Base-by-base conservation (phyloP, 495 filamentous ascomycete genomes). In the Penicillium bialowiezense region DNA sequence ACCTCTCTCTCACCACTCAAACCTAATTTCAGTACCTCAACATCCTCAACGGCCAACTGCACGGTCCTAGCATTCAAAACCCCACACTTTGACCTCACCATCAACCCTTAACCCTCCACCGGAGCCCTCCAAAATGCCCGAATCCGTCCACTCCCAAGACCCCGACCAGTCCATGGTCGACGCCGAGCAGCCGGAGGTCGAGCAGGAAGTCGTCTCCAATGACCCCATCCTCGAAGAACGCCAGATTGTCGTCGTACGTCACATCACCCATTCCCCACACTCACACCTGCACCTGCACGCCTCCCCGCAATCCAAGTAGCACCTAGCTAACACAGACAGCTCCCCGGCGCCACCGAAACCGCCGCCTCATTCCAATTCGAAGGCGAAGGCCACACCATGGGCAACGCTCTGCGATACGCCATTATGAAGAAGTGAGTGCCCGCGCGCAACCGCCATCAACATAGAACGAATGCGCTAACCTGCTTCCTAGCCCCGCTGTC, bases 361-460 rank as follows among this genome's bases (percentile, higher is more conserved):
- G 84, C 85, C 5, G 85, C 86, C 12, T 87, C 84, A 13, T 98
- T 97, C 62, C 88, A 97, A 67, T 92, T 98, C 55, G 78, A 86
- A 40, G 80, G 86, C 20, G 93, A 98, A 67, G 92, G 93, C 17
- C 93, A 98, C 63, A 98, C 93, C 0, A 73, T 98, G 50, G 93
- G 95, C 3, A 98, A 98, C 69, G 89, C 92, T 5, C 74, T 98
- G 51, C 78, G 93, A 54, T 97, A 87, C 63, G 85, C 96, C 51
- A 96, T 97, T 57, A 97, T 96, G 91, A 97, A 96, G 73, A 98
- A 98, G 93, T 96, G 72, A 47, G 79, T 67, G 20, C 28, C 0
- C 13, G 33, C n/a, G 21, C 24, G 10, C 39, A 1, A 29, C 21
- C 13, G 15, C 2, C 20, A 1, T 0, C 5, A 3, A 9, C 29